phyloP scores from a whole-genome alignment of 495 filamentous ascomycete species.

The Extremus antarcticus region DNA sequence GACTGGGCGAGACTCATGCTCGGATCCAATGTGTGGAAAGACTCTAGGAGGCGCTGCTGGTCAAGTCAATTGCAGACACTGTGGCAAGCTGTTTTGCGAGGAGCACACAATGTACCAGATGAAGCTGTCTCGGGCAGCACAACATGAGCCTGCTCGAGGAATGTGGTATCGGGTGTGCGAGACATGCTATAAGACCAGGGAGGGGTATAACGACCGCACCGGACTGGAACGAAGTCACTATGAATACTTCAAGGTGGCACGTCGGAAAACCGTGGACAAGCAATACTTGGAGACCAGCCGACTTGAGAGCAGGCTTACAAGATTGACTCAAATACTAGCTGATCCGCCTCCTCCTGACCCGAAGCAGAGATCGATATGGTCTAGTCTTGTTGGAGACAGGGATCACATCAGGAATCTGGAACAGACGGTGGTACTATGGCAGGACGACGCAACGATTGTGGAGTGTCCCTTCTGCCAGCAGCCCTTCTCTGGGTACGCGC shows the following conservation, averaged over 20 bases:
- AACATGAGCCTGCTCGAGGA: slow-evolving; percentile 84
- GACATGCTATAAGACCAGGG: slow-evolving; percentile 92
- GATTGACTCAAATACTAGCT: slow-evolving; percentile 73
- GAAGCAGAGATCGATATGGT: slow-evolving; percentile 48
- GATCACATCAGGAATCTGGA: slow-evolving; percentile 70
- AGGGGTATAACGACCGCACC: slow-evolving; percentile 74
- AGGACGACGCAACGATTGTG: slow-evolving; percentile 72
- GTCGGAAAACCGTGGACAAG: slow-evolving; percentile 71
- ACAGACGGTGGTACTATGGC: slow-evolving; percentile 87
- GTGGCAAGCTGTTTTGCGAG: slow-evolving; percentile 89
- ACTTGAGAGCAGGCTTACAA: slow-evolving; percentile 82
- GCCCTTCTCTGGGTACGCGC: slow-evolving; percentile 80
- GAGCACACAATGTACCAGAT: slow-evolving; percentile 99
- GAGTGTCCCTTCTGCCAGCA: slow-evolving; percentile 91
- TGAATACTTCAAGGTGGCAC: slow-evolving; percentile 50
- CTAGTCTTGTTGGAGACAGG: slow-evolving; percentile 43
- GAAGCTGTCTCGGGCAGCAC: slow-evolving; percentile 83
- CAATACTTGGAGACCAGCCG: slow-evolving; percentile 75
- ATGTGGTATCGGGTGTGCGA: slow-evolving; percentile 94
- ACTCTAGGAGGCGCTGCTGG: slow-evolving; percentile 68
- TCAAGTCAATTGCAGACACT: slow-evolving; percentile 82
- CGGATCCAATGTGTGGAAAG: slow-evolving; percentile 77
- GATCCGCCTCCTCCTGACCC: slow-evolving; percentile 45
- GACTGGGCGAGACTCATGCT: slow-evolving; percentile 62
- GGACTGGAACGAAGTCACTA: slow-evolving; percentile 59